Evolutionary conservation across 495 filamentous ascomycete species (phyloP), one percentile per base, ranked within the genome.

Genomic region (Penicillium angulare): DNA sequence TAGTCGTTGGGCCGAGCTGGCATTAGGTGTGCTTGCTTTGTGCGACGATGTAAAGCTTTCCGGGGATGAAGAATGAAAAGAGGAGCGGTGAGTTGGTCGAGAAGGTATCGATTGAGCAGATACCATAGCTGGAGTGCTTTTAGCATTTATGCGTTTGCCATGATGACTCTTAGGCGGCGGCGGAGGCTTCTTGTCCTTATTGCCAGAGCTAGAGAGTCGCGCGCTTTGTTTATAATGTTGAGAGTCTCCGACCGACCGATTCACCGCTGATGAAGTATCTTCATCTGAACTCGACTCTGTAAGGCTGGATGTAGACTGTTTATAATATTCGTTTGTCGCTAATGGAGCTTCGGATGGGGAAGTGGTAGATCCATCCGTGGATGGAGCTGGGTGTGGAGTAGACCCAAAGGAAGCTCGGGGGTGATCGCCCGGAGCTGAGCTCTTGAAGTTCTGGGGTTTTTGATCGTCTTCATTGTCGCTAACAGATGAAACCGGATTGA

Each of bases 131-230:
- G 57, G 59, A 40, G 57, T 26, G 53, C 71, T 80, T n/a, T n/a
- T n/a, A n/a, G n/a, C n/a, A n/a, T n/a, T n/a, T 35, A 89, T 86
- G n/a, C 81, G 67, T 61, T 84, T 86, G 5, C 86, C 86, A 67
- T 87, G 85, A 47, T 85, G 79, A 33, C 77, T 84, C 56, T 70
- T 84, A 2, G 86, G 84, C 20, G 81, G 78, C 13, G 82, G 81
- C 8, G 81, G 78, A 13, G 76, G 74, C 50, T 73, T 73, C 55
- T 73, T 75, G 31, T 68, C 52, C 61, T 61, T 47, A 34, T 34
- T 49, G 34, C 59, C 34, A 29, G 62, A 61, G 54, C 55, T 66
- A 13, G 52, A 51, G 12, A 65, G 68, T 15, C 68, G 73, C 16
- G 67, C 63, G 29, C 67, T 68, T 46, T 71, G 68, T 4, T 70